A percentile compares a stretch with the other conserved stretches of the same genome.
Evolutionary conservation across 306 rosid genomes (phyloP).

Genomic region (Cicer arietinum): DNA sequence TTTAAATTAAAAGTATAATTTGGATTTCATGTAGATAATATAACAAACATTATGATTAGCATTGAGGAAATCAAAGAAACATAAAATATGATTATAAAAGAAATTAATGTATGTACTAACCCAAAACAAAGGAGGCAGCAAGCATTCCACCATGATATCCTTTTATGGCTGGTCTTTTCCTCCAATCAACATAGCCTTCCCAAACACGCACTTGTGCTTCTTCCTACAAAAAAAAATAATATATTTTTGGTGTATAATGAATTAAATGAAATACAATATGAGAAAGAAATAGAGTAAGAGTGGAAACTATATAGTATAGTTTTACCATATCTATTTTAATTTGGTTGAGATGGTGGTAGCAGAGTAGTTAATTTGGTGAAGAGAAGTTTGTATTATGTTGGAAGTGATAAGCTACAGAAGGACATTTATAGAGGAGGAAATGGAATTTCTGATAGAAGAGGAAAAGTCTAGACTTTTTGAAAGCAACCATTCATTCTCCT

Average conservation of each 20-base stretch:
- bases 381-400: conserved; percentile 24
- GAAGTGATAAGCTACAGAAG: conserved; percentile 34
- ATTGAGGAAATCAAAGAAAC: conserved; percentile 22
- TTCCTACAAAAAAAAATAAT: conserved; percentile 45
- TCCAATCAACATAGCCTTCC: conserved; percentile 88
- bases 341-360: conserved; percentile 18
- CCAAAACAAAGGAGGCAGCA: conserved; percentile 77
- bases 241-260: background rate
- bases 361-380: conserved; percentile 23
- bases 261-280: background rate
- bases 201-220: conserved; percentile 58
- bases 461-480: conserved; percentile 66
- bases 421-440: conserved; percentile 56
- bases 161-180: conserved; percentile 68
- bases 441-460: conserved; percentile 46
- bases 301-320: background rate
- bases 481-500: conserved; percentile 52
- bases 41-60: background rate
- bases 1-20: background rate
- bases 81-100: background rate
- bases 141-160: conserved; percentile 78
- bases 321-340: background rate
- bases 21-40: too few species aligned
- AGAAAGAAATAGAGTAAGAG: background rate
- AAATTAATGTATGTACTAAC: conserved; percentile 50